A percentile compares a stretch with the other conserved stretches of the same genome.
Evolutionary conservation across 1,139 yeast genomes (phyloP).

Genomic region (Pichia sp.): DNA sequence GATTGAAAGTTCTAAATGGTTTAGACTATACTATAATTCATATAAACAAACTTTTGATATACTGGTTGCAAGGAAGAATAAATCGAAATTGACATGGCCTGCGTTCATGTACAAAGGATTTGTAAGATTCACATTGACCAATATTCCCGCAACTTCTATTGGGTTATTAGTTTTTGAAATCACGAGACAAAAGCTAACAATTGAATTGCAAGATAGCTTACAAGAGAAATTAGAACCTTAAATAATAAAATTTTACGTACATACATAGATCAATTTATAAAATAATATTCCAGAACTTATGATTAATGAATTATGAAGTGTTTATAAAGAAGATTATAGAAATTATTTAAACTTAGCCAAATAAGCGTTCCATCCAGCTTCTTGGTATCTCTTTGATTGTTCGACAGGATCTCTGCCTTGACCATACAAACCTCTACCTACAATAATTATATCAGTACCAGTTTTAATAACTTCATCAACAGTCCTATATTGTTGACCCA

Average conservation of each 20-base stretch:
- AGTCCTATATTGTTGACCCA: slow-evolving; percentile 96
- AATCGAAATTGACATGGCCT: slow-evolving; percentile 51
- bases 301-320: background rate
- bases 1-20: slow-evolving; percentile 32
- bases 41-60: slow-evolving; percentile 68
- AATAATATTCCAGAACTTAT: background rate
- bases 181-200: slow-evolving; percentile 44
- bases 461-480: slow-evolving; percentile 71
- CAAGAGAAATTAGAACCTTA: slow-evolving; percentile 2
- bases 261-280: background rate
- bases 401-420: slow-evolving; percentile 85
- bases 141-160: slow-evolving; percentile 82
- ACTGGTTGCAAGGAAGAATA: slow-evolving; percentile 46
- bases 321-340: background rate
- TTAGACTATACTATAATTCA: slow-evolving; percentile 56
- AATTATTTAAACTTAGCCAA: slow-evolving; percentile 34
- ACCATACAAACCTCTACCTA: slow-evolving; percentile 96
- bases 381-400: slow-evolving; percentile 84
- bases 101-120: slow-evolving; percentile 77
- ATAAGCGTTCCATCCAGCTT: slow-evolving; percentile 94
- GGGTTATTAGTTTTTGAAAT: slow-evolving; percentile 83
- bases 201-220: slow-evolving; percentile 20
- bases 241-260: background rate
- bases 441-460: slow-evolving; percentile 92
- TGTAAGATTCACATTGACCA: slow-evolving; percentile 60